Base-by-base conservation (phyloP, 371 early-diverging fungal species). In the Saksenaea oblongispora region DNA sequence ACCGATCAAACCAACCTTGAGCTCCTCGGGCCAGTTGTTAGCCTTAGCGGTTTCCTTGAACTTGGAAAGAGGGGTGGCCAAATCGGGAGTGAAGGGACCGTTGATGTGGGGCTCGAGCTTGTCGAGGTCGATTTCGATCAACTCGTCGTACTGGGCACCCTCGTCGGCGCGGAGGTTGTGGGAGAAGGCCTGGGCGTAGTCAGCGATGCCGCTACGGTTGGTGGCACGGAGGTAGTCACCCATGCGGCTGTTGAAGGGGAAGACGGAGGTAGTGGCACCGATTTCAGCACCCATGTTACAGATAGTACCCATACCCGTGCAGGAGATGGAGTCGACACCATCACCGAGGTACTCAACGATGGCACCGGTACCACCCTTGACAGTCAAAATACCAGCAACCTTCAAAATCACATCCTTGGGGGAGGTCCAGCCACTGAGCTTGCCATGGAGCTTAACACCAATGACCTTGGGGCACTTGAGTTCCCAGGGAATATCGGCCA, bases 211-310 rank as follows among this genome's bases (percentile, higher is more conserved):
- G 9, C 70, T 68, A 47, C 97, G 92, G 65, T 84, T 81, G 39
- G 98, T 98, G 44, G 96, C 91, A 37, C 82, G 73, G 59, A 98
- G 85, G 70, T 95, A 98, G 42, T 88, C 86, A 31, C 75, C 74
- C 97, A 97, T 98, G 70, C 89, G 87, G 15, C 76, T 64, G 63
- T 90, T 92, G 84, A 87, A 96, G 34, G 98, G 98, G 87, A 98
- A 98, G 35, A 97, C 67, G 13, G 95, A 95, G 15, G 97, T 95
- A 54, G 97, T 97, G 41, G 96, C 96, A 41, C 97, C 97, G 58
- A 96, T 91, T 79, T 98, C 97, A 35, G 97, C 96, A 62, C 96
- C 97, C 97, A 97, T 98, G 83, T 97, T 96, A 80, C 97, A 97
- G 72, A 98, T 94, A 47, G 97, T 97, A 22, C 92, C 97, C 97